phyloP scores from a whole-genome alignment of 2,329 filamentous ascomycete genomes.

The Calycina marina region DNA sequence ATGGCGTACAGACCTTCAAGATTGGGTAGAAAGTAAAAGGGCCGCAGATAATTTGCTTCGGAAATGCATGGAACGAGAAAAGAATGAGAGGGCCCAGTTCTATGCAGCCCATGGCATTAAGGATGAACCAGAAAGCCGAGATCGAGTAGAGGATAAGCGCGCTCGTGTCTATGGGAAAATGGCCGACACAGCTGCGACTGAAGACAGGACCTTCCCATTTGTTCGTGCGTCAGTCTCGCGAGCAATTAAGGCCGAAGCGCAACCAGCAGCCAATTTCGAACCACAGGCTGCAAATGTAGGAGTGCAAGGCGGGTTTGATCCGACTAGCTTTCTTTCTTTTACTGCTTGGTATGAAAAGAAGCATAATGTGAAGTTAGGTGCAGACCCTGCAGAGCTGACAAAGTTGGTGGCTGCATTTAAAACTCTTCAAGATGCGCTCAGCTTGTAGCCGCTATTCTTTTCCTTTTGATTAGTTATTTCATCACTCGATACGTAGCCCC shows the following conservation, averaged over 20 bases:
- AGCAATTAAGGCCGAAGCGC: slow-evolving; percentile 8
- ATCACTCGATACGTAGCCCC: slow-evolving; percentile 6
- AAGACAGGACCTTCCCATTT: slow-evolving; percentile 10
- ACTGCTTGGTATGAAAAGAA: slow-evolving; percentile 11
- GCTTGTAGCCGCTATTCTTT: slow-evolving; percentile 8
- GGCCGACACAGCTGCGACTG: slow-evolving; percentile 3
- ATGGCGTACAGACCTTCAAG: slow-evolving; percentile 9
- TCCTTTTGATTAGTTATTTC: slow-evolving; percentile 7
- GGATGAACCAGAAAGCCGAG: slow-evolving; percentile 9
- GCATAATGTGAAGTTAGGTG: slow-evolving; percentile 10
- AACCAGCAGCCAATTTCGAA: slow-evolving; percentile 6
- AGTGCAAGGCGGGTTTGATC: slow-evolving; percentile 9
- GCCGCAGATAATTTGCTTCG: slow-evolving; percentile 8
- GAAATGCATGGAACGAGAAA: slow-evolving; percentile 8
- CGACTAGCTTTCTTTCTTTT: slow-evolving; percentile 9
- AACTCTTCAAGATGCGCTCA: slow-evolving; percentile 9
- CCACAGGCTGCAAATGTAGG: slow-evolving; percentile 4
- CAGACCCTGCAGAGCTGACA: slow-evolving; percentile 9
- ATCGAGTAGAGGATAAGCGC: slow-evolving; percentile 9
- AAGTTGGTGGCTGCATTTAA: slow-evolving; percentile 10
- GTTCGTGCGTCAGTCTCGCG: slow-evolving; percentile 7
- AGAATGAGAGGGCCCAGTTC: slow-evolving; percentile 6
- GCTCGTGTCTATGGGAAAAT: slow-evolving; percentile 8
- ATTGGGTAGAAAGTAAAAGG: slow-evolving; percentile 9
- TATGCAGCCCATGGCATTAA: slow-evolving; percentile 6